Percentiles rank a stretch among this genome's conserved stretches.
phyloP scores from a whole-genome alignment of 148 eudicot species.

The Camellia granthamiana region DNA sequence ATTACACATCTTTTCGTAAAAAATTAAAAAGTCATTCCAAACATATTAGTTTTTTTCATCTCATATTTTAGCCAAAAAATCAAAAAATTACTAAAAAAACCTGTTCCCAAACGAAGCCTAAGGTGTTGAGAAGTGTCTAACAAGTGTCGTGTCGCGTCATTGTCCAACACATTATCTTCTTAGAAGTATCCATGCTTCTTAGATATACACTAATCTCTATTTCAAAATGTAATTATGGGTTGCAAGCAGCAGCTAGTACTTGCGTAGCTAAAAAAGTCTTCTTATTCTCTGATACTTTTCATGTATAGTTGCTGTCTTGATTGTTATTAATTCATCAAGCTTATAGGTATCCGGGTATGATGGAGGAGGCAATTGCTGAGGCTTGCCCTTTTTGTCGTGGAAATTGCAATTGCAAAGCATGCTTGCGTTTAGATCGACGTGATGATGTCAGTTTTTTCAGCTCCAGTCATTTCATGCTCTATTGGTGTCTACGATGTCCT shows the following conservation, averaged over 20 bases:
- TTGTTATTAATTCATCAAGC: neutral
- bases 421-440: conserved; percentile 25
- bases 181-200: too few relatives aligned
- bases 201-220: neutral
- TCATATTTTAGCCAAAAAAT: too few relatives aligned
- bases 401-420: conserved; percentile 51
- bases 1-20: too few relatives aligned
- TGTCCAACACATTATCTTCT: too few relatives aligned
- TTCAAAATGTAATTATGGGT: neutral
- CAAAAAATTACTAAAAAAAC: too few relatives aligned
- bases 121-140: too few relatives aligned
- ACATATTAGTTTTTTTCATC: too few relatives aligned
- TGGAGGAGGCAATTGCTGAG: conserved; percentile 36
- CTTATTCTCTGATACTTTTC: neutral
- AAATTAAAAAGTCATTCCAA: too few relatives aligned
- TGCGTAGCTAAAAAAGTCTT: neutral
- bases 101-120: too few relatives aligned
- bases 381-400: conserved; percentile 49
- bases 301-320: neutral
- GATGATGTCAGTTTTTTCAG: conserved; percentile 17
- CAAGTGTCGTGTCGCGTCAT: too few relatives aligned
- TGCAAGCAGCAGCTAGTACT: neutral
- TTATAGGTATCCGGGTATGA: conserved; percentile 42
- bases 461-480: neutral
- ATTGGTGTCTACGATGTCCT: neutral